phyloP scores from a whole-genome alignment of 805 yeast species.

The Candida sithepensis region DNA sequence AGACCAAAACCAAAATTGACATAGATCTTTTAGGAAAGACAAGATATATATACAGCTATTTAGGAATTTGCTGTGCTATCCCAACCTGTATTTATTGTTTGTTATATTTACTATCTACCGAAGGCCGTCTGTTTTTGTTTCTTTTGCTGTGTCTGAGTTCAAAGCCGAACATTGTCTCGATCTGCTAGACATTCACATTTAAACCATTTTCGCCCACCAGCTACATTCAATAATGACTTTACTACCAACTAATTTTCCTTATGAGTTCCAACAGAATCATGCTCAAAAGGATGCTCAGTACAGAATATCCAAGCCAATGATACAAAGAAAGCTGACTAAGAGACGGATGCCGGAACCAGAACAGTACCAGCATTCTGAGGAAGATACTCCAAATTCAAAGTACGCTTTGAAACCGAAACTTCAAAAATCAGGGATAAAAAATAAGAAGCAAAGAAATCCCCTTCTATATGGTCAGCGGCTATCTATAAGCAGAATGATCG shows the following conservation, averaged over 20 bases:
- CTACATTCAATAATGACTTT: constrained; percentile 9
- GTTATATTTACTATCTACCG: too few relatives aligned
- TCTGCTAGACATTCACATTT: background rate
- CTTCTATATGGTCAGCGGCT: constrained; percentile 54
- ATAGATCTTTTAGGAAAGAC: too few relatives aligned
- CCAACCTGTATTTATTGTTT: too few relatives aligned
- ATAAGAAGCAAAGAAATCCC: constrained; percentile 35
- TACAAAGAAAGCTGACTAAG: constrained; percentile 14
- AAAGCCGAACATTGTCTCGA: too few relatives aligned
- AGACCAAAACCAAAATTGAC: too few relatives aligned
- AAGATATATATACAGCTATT: too few relatives aligned
- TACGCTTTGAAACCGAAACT: constrained; percentile 6
- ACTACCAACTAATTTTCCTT: constrained; percentile 7
- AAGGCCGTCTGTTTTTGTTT: background rate
- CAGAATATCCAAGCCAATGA: constrained; percentile 13
- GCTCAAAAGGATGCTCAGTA: constrained; percentile 9
- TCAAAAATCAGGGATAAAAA: constrained; percentile 5
- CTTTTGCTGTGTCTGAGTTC: too few relatives aligned
- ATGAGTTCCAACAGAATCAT: constrained; percentile 10
- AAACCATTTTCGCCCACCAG: background rate
- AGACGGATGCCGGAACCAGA: constrained; percentile 14
- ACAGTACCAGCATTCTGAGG: constrained; percentile 8
- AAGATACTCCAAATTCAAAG: constrained; percentile 6
- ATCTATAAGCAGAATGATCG: constrained; percentile 62
- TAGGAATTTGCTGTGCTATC: too few relatives aligned